These are phyloP conservation scores for Metschnikowia orientalis DNA, from an alignment of 805 yeast species.

Conservation along the genomic window DNA sequence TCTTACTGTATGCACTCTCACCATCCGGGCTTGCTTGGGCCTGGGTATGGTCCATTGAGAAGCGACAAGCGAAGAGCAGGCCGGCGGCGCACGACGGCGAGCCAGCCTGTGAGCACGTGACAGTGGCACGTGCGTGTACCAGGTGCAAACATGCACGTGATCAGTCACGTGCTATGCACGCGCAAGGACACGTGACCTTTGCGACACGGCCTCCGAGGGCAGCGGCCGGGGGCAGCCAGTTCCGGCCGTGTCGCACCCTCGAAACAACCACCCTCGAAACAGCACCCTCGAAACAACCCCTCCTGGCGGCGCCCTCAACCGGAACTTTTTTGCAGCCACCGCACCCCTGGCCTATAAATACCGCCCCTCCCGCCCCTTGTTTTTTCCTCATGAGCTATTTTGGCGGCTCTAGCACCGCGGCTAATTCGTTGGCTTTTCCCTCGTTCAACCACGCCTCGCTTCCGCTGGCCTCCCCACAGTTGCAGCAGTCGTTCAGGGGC, in stretches of 20 bases:
- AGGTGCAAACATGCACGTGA: no score
- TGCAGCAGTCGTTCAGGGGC: conserved; percentile 11
- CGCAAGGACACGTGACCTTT: neutral
- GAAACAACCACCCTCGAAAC: conserved; percentile 2
- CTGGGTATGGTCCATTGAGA: no score
- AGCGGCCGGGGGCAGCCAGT: neutral
- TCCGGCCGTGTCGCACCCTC: conserved; percentile 4
- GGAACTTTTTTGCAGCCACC: conserved; percentile 4
- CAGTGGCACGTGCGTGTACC: neutral
- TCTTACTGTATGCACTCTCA: no score
- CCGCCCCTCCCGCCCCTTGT: neutral
- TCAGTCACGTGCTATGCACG: neutral
- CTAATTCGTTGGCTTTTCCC: conserved; percentile 22
- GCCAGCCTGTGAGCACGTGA: neutral
- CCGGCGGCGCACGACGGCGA: no score
- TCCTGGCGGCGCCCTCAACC: neutral
- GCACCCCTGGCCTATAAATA: conserved; percentile 1
- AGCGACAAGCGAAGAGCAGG: no score
- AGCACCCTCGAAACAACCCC: conserved; percentile 9
- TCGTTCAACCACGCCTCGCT: conserved; percentile 23
- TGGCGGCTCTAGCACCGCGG: conserved; percentile 12
- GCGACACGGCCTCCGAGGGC: neutral
- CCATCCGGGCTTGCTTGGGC: no score
- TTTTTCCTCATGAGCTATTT: conserved; percentile 19
- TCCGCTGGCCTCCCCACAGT: no score